phyloP scores from a whole-genome alignment of 164 flowering plant genomes.

The Magnolia changhungtana region DNA sequence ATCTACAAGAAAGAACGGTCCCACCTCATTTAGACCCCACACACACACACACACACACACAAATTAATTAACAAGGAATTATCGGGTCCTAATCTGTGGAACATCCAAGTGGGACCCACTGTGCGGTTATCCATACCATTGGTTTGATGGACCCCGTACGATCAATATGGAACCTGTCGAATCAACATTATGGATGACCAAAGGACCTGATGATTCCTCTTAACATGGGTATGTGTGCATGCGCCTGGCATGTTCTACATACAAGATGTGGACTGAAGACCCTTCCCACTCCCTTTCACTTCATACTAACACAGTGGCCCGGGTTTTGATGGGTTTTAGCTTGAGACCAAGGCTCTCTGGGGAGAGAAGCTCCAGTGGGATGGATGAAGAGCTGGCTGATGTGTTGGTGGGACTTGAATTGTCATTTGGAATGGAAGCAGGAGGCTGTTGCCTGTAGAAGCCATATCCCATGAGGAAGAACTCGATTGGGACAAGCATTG shows the following conservation, averaged over 20 bases:
- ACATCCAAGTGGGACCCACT: too few species aligned
- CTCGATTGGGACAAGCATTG: conserved; percentile 81
- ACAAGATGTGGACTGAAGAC: background rate
- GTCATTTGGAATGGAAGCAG: conserved; percentile 20
- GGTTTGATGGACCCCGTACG: too few species aligned
- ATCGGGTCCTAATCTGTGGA: too few species aligned
- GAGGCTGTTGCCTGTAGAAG: conserved; percentile 38
- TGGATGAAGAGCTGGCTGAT: conserved; percentile 41
- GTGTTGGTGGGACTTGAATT: conserved; percentile 48
- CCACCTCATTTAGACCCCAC: too few species aligned
- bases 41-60: too few species aligned
- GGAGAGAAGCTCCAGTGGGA: conserved; percentile 80
- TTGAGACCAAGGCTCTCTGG: conserved; percentile 83
- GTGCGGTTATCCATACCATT: too few species aligned
- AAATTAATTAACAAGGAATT: too few species aligned
- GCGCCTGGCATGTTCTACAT: too few species aligned
- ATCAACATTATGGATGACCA: too few species aligned
- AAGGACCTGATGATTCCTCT: background rate
- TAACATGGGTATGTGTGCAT: background rate
- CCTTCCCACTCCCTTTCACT: background rate
- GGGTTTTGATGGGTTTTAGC: conserved; percentile 82
- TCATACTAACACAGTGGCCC: conserved; percentile 11
- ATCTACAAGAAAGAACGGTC: too few species aligned
- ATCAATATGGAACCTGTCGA: too few species aligned
- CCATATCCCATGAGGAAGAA: conserved; percentile 77